Conservation (phyloP, 495 filamentous ascomycete genomes). For the Lepidopterella palustris region DNA sequence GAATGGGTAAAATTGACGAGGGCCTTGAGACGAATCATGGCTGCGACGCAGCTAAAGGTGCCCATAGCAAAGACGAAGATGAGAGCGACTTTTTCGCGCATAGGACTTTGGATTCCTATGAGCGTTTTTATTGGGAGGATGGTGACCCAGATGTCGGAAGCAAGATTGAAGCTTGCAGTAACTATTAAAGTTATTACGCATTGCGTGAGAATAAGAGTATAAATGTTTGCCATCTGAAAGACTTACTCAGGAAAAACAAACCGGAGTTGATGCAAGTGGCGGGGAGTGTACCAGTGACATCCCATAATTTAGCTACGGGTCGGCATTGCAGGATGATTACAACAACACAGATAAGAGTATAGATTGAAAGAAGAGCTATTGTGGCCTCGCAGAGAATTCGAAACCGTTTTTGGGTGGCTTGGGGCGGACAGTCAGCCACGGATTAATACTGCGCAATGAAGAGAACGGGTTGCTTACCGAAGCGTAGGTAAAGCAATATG, state of each 20-base stretch:
- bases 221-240: neutral
- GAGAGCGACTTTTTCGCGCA: constrained; percentile 40
- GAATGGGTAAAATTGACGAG: constrained; percentile 12
- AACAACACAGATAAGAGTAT: constrained; percentile 33
- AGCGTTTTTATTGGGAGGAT: constrained; percentile 29
- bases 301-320: constrained; percentile 40
- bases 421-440: no score
- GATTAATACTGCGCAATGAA: no score
- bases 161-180: neutral
- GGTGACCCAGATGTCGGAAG: neutral
- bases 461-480: no score
- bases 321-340: constrained; percentile 39
- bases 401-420: no score
- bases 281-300: constrained; percentile 28
- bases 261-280: constrained; percentile 42
- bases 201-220: neutral
- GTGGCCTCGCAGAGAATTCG: no score
- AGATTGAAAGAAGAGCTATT: constrained; percentile 33
- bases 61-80: constrained; percentile 44
- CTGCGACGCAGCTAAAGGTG: constrained; percentile 34
- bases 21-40: constrained; percentile 39
- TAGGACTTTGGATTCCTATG: constrained; percentile 35
- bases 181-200: constrained; percentile 3
- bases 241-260: constrained; percentile 40
- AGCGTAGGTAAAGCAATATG: constrained; percentile 41